Evolutionary conservation across 805 yeast species (phyloP), one percentile per base, ranked within the genome.

Genomic region (Lipomyces spencermartinsiae): DNA sequence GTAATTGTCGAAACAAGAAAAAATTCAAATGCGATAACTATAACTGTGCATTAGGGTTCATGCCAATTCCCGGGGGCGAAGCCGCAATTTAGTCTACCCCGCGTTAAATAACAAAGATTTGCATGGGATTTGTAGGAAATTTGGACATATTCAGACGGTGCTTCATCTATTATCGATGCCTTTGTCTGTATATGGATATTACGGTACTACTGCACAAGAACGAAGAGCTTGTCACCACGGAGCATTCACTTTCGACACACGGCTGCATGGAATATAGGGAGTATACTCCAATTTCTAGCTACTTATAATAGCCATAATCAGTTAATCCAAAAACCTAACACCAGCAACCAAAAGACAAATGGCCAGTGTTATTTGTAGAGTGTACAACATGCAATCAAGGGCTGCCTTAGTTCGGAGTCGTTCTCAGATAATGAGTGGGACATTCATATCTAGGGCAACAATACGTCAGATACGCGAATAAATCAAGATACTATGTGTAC

Each of bases 401-500:
- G 10, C 29, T 19, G 58, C 34, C 22, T 35, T 19, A 57, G 22
- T 34, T 22, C 37, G 69, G 66, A 35, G 62, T 55, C n/a, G 87
- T 84, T 80, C 98, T 88, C 64, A 91, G 77, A 73, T 84, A 93
- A 76, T 94, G 98, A 3, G 94, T 87, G 25, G 97, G 94, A 77
- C 98, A 94, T 67, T 90, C 91, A 78, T 93, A 69, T 39, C 71
- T 68, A 53, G 31, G 19, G 9, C 12, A 59, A 22, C n/a, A 31
- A 9, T n/a, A 25, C 8, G 53, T 12, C 29, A 54, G 67, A 34
- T 16, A 22, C 25, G 22, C 9, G 37, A 22, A 37, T 5, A 33
- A 8, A 25, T 53, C 29, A 12, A 62, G 22, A 4, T 14, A 29
- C 35, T 16, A 61, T 10, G 16, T 54, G 19, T 25, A 62, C 65